These are phyloP conservation scores for Miscanthus lutarioriparius DNA, from an alignment of 176 grass and related monocot genomes.

Conservation along the genomic window DNA sequence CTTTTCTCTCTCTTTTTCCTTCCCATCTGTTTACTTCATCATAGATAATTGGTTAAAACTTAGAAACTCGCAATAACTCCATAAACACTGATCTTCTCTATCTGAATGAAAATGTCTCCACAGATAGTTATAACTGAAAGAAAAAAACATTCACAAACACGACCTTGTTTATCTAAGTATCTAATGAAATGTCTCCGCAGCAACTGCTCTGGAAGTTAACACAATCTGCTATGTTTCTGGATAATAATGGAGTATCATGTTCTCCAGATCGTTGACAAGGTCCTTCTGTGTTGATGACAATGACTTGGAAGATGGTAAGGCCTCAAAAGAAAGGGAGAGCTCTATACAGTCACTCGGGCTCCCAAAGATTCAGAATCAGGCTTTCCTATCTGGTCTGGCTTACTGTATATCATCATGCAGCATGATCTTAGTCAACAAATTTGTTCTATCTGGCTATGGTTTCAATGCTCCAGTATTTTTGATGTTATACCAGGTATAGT, in stretches of 20 bases:
- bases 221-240: slow-evolving; percentile 17
- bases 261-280: slow-evolving; percentile 56
- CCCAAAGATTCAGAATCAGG: slow-evolving; percentile 66
- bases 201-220: slow-evolving; percentile 15
- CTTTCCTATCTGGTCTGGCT: slow-evolving; percentile 82
- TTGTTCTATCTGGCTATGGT: slow-evolving; percentile 78
- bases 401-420: slow-evolving; percentile 93
- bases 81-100: background rate
- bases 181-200: background rate
- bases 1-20: background rate
- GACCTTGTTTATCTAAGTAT: too few species aligned
- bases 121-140: too few species aligned
- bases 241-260: slow-evolving; percentile 8
- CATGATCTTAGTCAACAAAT: slow-evolving; percentile 98
- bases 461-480: slow-evolving; percentile 94
- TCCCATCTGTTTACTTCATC: background rate
- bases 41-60: background rate
- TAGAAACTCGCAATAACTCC: slow-evolving; percentile 2
- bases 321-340: slow-evolving; percentile 65
- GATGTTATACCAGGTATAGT: slow-evolving; percentile 90
- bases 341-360: slow-evolving; percentile 37
- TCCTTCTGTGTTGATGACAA: slow-evolving; percentile 51
- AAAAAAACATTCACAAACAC: too few species aligned
- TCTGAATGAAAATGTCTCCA: background rate
- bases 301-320: slow-evolving; percentile 84